phyloP scores from a whole-genome alignment of 2,329 filamentous ascomycete species.

The Aaosphaeria arxii region DNA sequence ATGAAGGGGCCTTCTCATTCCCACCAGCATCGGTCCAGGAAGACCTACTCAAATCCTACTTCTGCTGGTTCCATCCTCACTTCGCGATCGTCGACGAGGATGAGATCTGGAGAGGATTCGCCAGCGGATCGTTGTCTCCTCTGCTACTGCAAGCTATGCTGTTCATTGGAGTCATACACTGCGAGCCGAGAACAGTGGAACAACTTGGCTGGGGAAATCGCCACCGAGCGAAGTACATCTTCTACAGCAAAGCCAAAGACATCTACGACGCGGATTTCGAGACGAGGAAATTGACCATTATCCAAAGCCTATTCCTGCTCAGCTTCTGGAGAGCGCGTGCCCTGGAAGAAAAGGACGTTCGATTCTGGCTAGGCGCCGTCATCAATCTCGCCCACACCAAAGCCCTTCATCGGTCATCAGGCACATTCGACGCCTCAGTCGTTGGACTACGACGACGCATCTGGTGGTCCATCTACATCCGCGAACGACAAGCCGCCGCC shows the following conservation, averaged over 20 bases:
- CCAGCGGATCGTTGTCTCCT: constrained; percentile 45
- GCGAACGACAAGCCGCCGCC: constrained; percentile 48
- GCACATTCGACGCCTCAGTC: constrained; percentile 19
- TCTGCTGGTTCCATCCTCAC: constrained; percentile 56
- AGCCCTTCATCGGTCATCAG: constrained; percentile 41
- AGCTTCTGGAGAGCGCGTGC: constrained; percentile 56
- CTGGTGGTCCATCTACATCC: constrained; percentile 55
- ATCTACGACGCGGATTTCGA: constrained; percentile 56
- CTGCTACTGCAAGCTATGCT: constrained; percentile 54
- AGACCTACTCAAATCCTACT: constrained; percentile 51
- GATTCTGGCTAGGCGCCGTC: constrained; percentile 43
- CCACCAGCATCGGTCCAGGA: constrained; percentile 44
- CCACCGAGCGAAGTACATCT: constrained; percentile 49
- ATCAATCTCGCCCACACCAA: constrained; percentile 53
- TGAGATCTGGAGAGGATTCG: constrained; percentile 41
- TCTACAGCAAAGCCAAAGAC: constrained; percentile 51
- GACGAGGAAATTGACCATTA: constrained; percentile 48
- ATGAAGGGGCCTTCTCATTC: constrained; percentile 45
- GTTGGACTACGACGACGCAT: constrained; percentile 46
- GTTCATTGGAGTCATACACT: constrained; percentile 55
- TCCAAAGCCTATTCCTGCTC: constrained; percentile 54
- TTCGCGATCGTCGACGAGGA: constrained; percentile 54
- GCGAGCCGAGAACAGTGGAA: constrained; percentile 45
- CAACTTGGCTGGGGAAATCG: constrained; percentile 49
- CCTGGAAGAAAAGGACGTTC: constrained; percentile 29